Conservation (phyloP, 2,329 filamentous ascomycete genomes). For the Cercospora janseana region DNA sequence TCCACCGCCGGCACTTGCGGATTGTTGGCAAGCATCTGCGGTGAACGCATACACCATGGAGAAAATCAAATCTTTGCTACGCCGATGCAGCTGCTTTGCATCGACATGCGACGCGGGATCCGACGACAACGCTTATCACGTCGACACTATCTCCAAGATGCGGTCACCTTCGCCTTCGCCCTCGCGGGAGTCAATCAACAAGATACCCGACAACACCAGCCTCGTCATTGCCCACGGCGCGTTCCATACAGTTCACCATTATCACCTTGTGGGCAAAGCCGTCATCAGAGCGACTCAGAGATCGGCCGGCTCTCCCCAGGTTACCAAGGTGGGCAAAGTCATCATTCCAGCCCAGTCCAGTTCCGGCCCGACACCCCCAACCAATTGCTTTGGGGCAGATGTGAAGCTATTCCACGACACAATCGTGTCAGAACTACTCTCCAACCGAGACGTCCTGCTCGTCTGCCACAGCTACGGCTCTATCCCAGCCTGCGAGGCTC, state of each 20-base stretch:
- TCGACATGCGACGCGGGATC: background rate
- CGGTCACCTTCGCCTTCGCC: constrained; percentile 8
- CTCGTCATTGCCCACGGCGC: constrained; percentile 23
- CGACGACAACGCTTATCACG: background rate
- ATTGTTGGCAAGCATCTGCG: too few species aligned
- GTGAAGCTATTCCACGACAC: constrained; percentile 15
- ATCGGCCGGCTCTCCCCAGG: too few species aligned
- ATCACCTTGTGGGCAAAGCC: constrained; percentile 18
- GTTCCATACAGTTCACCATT: constrained; percentile 23
- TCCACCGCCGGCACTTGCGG: too few species aligned
- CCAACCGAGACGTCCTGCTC: constrained; percentile 21
- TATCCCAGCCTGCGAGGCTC: constrained; percentile 25
- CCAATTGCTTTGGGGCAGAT: constrained; percentile 18
- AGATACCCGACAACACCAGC: constrained; percentile 16
- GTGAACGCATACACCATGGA: constrained; percentile 2
- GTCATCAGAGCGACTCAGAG: constrained; percentile 8
- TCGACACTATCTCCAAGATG: constrained; percentile 8
- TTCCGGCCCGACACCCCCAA: constrained; percentile 14
- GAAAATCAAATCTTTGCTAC: constrained; percentile 6
- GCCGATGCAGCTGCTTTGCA: constrained; percentile 10
- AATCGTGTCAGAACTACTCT: constrained; percentile 13
- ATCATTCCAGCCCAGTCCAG: constrained; percentile 18
- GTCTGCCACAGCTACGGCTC: constrained; percentile 25
- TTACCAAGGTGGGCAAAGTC: constrained; percentile 13
- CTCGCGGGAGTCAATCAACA: constrained; percentile 2